Conservation (phyloP, 2,329 filamentous ascomycete species). For the Zymoseptoria passerinii region DNA sequence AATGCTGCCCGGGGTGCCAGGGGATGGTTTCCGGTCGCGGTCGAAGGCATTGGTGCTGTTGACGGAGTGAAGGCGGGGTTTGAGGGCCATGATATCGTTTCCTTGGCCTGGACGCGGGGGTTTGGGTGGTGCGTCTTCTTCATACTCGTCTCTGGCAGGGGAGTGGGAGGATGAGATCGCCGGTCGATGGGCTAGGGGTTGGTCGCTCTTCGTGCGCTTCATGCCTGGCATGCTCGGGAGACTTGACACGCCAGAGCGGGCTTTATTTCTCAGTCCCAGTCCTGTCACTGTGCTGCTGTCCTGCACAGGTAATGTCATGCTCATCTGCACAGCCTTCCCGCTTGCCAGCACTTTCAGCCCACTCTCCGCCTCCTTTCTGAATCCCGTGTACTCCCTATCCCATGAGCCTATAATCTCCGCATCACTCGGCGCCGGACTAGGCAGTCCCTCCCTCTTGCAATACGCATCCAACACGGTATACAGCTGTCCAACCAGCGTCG, state of each 20-base stretch:
- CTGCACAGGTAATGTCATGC: slow-evolving; percentile 42
- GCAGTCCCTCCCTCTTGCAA: slow-evolving; percentile 59
- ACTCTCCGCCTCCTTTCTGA: slow-evolving; percentile 59
- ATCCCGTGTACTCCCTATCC: slow-evolving; percentile 54
- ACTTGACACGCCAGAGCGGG: neutral
- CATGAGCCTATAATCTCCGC: slow-evolving; percentile 61
- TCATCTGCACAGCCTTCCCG: slow-evolving; percentile 58
- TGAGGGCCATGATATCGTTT: slow-evolving; percentile 11
- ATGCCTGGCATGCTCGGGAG: neutral
- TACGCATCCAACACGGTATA: slow-evolving; percentile 71
- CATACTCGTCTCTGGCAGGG: slow-evolving; percentile 18
- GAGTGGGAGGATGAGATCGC: neutral
- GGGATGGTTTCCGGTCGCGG: slow-evolving; percentile 6
- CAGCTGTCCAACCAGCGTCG: slow-evolving; percentile 65
- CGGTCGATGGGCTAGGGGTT: neutral
- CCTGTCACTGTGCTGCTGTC: slow-evolving; percentile 40
- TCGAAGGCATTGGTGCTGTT: slow-evolving; percentile 5
- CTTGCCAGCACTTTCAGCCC: slow-evolving; percentile 53
- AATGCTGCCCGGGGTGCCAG: neutral
- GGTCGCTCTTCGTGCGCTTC: neutral
- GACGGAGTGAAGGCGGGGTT: slow-evolving; percentile 21
- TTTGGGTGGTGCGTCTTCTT: slow-evolving; percentile 26
- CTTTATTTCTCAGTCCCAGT: slow-evolving; percentile 38
- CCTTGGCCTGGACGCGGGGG: slow-evolving; percentile 25
- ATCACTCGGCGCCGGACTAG: slow-evolving; percentile 64